Conservation (phyloP, 129 eudicot genomes). For the Flaveria bidentis region DNA sequence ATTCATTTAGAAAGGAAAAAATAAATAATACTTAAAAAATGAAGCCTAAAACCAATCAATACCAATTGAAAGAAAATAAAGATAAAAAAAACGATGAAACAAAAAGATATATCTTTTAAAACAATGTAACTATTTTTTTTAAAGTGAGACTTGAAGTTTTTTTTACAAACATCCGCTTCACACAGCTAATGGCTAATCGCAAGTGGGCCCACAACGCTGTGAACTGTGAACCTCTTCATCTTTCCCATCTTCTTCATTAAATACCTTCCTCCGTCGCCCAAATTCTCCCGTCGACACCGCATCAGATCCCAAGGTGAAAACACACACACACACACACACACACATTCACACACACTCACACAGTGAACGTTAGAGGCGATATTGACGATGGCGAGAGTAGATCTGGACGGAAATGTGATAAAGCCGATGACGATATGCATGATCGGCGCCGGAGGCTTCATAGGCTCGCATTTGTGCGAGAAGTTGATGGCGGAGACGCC, state of each 20-base stretch:
- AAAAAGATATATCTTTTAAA: no score
- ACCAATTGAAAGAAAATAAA: no score
- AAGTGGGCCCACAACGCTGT: conserved; percentile 33
- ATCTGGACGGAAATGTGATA: conserved; percentile 89
- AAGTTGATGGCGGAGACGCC: conserved; percentile 76
- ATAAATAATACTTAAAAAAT: no score
- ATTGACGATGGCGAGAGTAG: conserved; percentile 55
- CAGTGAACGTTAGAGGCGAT: conserved; percentile 5
- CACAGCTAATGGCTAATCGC: conserved; percentile 13
- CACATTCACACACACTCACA: not conserved
- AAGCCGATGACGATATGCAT: conserved; percentile 81
- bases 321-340: conserved; percentile 1
- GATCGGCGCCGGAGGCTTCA: conserved; percentile 99
- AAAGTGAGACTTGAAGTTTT: no score
- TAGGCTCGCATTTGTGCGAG: conserved; percentile 97
- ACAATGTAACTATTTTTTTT: no score
- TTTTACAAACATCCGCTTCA: conserved; percentile 1
- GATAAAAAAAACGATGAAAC: no score
- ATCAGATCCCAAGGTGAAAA: conserved; percentile 8
- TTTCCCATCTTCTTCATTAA: conserved; percentile 45
- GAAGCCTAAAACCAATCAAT: no score
- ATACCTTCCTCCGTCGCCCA: conserved; percentile 38
- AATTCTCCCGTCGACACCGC: conserved; percentile 25
- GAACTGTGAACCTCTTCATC: conserved; percentile 37
- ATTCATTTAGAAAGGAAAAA: no score